phyloP scores from a whole-genome alignment of 306 rosid species.

The Coriaria nepalensis region DNA sequence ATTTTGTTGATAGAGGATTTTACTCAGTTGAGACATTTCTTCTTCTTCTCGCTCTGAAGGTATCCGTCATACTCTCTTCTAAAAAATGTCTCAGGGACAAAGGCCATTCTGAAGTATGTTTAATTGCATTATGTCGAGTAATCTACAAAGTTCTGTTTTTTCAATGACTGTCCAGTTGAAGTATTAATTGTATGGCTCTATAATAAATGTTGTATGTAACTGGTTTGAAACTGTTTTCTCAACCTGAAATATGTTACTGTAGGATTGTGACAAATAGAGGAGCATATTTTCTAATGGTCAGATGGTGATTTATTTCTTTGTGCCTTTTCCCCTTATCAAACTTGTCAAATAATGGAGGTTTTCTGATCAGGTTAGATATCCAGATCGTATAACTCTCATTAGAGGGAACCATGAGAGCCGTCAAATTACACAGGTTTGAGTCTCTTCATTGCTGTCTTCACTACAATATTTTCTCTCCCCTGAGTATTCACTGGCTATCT shows the following conservation, averaged over 20 bases:
- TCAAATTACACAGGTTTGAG: constrained; percentile 90
- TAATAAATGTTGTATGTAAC: no score
- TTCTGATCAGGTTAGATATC: constrained; percentile 80
- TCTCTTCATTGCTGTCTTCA: constrained; percentile 8
- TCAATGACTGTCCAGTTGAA: no score
- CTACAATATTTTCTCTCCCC: constrained; percentile 10
- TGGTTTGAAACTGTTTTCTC: no score
- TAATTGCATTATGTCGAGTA: no score
- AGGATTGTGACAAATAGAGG: no score
- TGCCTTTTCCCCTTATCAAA: constrained; percentile 1
- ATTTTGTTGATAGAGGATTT: constrained; percentile 95
- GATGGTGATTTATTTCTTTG: constrained; percentile 2
- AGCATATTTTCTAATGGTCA: no score
- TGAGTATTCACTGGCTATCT: constrained; percentile 23
- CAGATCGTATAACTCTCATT: constrained; percentile 97
- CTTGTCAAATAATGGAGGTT: constrained; percentile 15
- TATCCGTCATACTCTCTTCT: constrained; percentile 17
- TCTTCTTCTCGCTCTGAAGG: constrained; percentile 92
- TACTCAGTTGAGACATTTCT: constrained; percentile 92
- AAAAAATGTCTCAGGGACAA: not conserved
- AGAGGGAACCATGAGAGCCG: constrained; percentile 99
- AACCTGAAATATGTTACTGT: no score
- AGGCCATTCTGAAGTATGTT: no score
- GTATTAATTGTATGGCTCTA: no score
- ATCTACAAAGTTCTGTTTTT: no score